Conservation (phyloP, 768 basidiomycete species). For the Hericium alpestre region DNA sequence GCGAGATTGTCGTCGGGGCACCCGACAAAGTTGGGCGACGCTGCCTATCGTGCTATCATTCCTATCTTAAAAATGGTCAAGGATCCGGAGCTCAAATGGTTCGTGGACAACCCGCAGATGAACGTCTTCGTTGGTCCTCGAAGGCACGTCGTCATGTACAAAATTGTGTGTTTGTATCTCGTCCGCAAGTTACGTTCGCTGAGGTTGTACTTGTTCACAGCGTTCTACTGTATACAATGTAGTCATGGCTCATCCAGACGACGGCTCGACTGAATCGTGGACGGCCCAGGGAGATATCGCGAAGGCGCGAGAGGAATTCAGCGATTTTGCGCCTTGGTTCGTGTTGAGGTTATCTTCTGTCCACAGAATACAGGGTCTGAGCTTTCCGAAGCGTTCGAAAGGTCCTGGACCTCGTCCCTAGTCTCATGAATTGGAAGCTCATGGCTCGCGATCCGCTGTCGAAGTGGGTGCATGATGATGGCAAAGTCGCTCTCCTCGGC, state of each 20-base stretch:
- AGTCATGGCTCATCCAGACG: constrained; percentile 13
- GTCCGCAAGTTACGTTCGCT: too few relatives aligned
- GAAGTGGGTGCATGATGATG: constrained; percentile 16
- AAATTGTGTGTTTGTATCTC: constrained; percentile 6
- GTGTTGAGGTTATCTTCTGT: background rate
- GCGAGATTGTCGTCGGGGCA: constrained; percentile 13
- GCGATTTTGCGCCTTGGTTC: constrained; percentile 18
- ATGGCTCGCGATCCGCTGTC: constrained; percentile 18
- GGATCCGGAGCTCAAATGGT: constrained; percentile 3
- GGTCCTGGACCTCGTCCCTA: constrained; percentile 14
- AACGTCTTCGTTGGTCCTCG: constrained; percentile 7
- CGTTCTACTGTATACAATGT: constrained; percentile 12
- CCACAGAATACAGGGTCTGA: background rate
- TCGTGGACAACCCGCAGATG: constrained; percentile 10
- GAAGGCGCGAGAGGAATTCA: constrained; percentile 19
- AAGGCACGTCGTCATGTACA: constrained; percentile 6
- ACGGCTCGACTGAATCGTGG: constrained; percentile 14
- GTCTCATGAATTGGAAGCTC: constrained; percentile 17
- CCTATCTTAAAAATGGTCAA: constrained; percentile 2
- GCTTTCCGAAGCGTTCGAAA: constrained; percentile 10
- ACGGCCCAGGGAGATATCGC: constrained; percentile 15
- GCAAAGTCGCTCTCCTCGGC: constrained; percentile 16
- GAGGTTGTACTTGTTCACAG: background rate
- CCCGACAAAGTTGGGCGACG: constrained; percentile 15
- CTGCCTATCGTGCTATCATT: constrained; percentile 14